A percentile compares a stretch with the other conserved stretches of the same genome.
Evolutionary conservation across 2,329 filamentous ascomycete species (phyloP).

Genomic region (Chaetomiaceae sp.): DNA sequence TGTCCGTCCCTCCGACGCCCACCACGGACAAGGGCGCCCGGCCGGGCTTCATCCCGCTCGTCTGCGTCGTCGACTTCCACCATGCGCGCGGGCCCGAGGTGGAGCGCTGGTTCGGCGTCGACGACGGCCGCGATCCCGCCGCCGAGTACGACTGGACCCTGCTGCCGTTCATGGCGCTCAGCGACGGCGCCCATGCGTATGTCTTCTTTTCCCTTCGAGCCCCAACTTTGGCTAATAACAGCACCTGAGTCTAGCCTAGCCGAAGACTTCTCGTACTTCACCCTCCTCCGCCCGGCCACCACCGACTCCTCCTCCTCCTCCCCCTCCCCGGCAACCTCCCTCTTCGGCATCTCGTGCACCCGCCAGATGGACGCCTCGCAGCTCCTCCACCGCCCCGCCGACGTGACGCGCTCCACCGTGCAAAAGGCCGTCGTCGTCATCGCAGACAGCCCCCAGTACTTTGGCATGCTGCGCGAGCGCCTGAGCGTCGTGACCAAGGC

Average conservation of each 20-base stretch:
- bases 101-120: conserved; percentile 79
- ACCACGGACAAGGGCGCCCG: conserved; percentile 2
- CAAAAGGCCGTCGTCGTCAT: conserved; percentile 98
- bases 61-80: conserved; percentile 79
- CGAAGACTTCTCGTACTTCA: conserved; percentile 99
- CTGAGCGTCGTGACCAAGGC: conserved; percentile 86
- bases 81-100: conserved; percentile 88
- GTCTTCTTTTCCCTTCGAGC: conserved; percentile 31
- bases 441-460: conserved; percentile 82
- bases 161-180: conserved; percentile 90
- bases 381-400: conserved; percentile 72
- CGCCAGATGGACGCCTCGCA: conserved; percentile 79
- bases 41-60: conserved; percentile 59
- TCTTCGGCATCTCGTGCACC: conserved; percentile 95
- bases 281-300: conserved; percentile 64
- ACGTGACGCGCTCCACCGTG: conserved; percentile 95
- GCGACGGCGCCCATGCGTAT: conserved; percentile 90
- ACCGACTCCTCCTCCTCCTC: too few relatives aligned
- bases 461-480: conserved; percentile 86
- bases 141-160: conserved; percentile 83
- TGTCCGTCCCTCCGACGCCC: conserved; percentile 14
- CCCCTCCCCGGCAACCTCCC: conserved; percentile 63
- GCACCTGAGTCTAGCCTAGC: conserved; percentile 56
- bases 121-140: conserved; percentile 73
- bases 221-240: too few relatives aligned